phyloP scores from a whole-genome alignment of 495 filamentous ascomycete species.

The Cercophora scortea region DNA sequence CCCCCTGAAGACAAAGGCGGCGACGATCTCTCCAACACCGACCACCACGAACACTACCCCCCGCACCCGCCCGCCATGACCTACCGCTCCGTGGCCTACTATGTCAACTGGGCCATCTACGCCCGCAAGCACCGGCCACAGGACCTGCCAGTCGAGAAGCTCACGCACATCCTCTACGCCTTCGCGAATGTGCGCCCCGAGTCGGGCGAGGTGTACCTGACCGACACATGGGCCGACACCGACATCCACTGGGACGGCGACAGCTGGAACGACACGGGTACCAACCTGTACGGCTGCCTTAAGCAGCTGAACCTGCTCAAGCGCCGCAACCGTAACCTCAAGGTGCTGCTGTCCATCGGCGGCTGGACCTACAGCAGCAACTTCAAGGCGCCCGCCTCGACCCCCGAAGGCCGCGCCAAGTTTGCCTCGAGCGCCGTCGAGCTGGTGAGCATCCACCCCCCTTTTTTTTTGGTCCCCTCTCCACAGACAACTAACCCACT shows the following conservation, averaged over 20 bases:
- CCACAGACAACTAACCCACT: neutral
- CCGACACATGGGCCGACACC: conserved; percentile 78
- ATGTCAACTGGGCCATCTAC: conserved; percentile 94
- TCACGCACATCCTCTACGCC: conserved; percentile 83
- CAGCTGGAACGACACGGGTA: conserved; percentile 60
- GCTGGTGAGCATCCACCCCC: conserved; percentile 27
- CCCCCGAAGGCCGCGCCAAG: conserved; percentile 46
- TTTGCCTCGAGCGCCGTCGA: conserved; percentile 65
- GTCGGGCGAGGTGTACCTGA: conserved; percentile 60
- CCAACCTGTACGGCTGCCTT: conserved; percentile 81
- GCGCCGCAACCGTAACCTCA: conserved; percentile 77
- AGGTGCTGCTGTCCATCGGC: conserved; percentile 87
- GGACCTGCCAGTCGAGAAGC: conserved; percentile 75
- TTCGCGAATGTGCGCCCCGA: conserved; percentile 62
- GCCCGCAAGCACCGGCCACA: conserved; percentile 79
- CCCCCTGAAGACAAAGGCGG: neutral
- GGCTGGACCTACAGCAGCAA: conserved; percentile 94
- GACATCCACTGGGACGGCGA: conserved; percentile 87
- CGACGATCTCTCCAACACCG: neutral
- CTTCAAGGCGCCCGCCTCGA: conserved; percentile 67
- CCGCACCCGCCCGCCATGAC: conserved; percentile 18
- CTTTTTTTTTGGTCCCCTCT: neutral
- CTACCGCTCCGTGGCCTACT: conserved; percentile 73
- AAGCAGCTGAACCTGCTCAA: conserved; percentile 94
- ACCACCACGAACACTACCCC: neutral